These are phyloP conservation scores for Pseudocercospora ulei DNA, from an alignment of 2,329 filamentous ascomycete species.

Conservation along the genomic window DNA sequence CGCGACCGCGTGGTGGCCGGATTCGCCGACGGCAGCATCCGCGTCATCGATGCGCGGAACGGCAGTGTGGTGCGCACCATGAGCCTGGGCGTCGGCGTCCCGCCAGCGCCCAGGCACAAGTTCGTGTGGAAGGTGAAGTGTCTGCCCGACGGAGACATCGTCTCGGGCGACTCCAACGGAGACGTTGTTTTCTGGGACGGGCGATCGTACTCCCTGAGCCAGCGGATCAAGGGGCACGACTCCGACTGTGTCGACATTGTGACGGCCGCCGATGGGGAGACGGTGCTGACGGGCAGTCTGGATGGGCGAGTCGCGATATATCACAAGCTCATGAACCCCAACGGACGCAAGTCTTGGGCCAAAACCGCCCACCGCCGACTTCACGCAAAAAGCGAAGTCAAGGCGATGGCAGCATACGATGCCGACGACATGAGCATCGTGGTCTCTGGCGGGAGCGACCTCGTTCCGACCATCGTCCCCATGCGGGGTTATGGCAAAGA, in stretches of 20 bases:
- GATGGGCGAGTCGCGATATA: conserved; percentile 81
- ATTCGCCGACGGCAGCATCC: conserved; percentile 93
- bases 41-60: conserved; percentile 75
- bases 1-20: conserved; percentile 74
- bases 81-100: conserved; percentile 69
- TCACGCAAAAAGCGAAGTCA: conserved; percentile 80
- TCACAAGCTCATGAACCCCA: conserved; percentile 49
- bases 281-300: conserved; percentile 82
- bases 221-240: conserved; percentile 76
- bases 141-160: conserved; percentile 75
- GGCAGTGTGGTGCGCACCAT: conserved; percentile 69
- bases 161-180: conserved; percentile 89
- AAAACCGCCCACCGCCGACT: conserved; percentile 79
- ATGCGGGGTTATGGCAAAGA: conserved; percentile 68
- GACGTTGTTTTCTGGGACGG: conserved; percentile 91
- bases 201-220: conserved; percentile 77
- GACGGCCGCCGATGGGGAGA: conserved; percentile 65
- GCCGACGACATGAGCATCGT: conserved; percentile 67
- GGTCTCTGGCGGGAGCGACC: conserved; percentile 83
- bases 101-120: conserved; percentile 69
- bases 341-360: conserved; percentile 57
- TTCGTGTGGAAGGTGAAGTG: conserved; percentile 91
- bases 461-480: conserved; percentile 70
- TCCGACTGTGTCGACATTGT: conserved; percentile 87
- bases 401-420: conserved; percentile 85